Conservation (phyloP, 2,329 filamentous ascomycete genomes). For the Paecilomyces fulvus region DNA sequence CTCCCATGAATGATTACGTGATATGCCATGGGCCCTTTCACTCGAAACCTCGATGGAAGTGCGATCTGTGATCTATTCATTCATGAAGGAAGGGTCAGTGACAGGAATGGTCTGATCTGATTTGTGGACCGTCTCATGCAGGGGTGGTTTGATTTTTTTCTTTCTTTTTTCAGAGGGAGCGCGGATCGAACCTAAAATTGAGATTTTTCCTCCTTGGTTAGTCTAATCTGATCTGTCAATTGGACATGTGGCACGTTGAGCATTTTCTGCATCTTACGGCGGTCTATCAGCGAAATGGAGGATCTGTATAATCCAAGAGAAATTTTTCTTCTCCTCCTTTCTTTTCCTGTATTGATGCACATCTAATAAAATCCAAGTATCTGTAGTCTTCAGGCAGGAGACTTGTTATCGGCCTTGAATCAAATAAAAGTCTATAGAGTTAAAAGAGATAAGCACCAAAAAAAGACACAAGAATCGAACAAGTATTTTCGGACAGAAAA, state of each 20-base stretch:
- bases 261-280: too few species aligned
- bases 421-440: conserved; percentile 20
- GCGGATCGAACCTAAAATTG: not conserved
- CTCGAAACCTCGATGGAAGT: too few species aligned
- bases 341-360: not conserved
- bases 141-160: not conserved
- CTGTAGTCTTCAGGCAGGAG: not conserved
- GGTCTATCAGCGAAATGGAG: too few species aligned
- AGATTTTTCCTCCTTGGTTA: not conserved
- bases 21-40: too few species aligned
- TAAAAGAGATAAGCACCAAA: conserved; percentile 10
- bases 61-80: too few species aligned
- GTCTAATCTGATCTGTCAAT: too few species aligned
- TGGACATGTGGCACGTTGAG: too few species aligned
- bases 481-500: conserved; percentile 7
- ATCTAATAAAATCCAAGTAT: not conserved
- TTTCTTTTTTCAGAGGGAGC: not conserved
- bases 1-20: too few species aligned
- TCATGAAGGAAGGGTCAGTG: too few species aligned
- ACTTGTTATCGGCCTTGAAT: conserved; percentile 1
- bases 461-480: conserved; percentile 7
- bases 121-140: not conserved
- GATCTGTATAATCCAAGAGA: not conserved
- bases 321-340: not conserved
- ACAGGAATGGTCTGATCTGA: too few species aligned